Base-by-base conservation (phyloP, 768 basidiomycete genomes). In the Hericium alpestre region DNA sequence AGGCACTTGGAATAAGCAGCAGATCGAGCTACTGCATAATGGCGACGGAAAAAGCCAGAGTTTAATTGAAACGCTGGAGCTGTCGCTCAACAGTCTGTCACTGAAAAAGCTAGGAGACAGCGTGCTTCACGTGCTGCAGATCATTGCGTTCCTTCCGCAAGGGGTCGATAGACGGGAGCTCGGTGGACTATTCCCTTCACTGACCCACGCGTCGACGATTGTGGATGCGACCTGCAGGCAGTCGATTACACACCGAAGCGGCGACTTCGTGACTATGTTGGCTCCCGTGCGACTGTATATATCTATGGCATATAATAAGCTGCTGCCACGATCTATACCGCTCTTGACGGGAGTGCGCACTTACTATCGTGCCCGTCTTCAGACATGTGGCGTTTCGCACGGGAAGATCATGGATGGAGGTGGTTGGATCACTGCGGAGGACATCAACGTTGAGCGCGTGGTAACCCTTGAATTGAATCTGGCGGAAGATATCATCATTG, bases 401-500 rank as follows among this genome's bases (percentile, higher is more conserved):
- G 27, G 27, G 6, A 43, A 43, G 18, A 43, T 43, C 41, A 4
- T 43, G 1, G 41, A 18, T 4, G 7, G 11, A 15, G 41, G 15
- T 4, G 41, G 6, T 43, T 43, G 41, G 41, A 43, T 43, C 6
- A 43, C 2, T 3, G 18, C 4, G 12, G 41, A 43, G 11, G 41
- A 6, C 11, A 8, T 43, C 11, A 43, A 43, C 18, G 18, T 43
- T 13, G 41, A 43, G 12, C 41, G 12, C 3, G 6, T 43, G 6
- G 18, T 43, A 11, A 18, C 9, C 11, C 6, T 43, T 1, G 41
- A 40, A 10, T 25, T n/a, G 43, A 47, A 41, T 53, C 47, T 58
- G 38, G 38, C 38, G 22, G 25, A 63, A 64, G 56, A 64, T 65
- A 78, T 76, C 73, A 7, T 32, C 2, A 4, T 7, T 32, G 27